Conservation (phyloP, 2,329 filamentous ascomycete genomes). For the Diplocarpon mali region DNA sequence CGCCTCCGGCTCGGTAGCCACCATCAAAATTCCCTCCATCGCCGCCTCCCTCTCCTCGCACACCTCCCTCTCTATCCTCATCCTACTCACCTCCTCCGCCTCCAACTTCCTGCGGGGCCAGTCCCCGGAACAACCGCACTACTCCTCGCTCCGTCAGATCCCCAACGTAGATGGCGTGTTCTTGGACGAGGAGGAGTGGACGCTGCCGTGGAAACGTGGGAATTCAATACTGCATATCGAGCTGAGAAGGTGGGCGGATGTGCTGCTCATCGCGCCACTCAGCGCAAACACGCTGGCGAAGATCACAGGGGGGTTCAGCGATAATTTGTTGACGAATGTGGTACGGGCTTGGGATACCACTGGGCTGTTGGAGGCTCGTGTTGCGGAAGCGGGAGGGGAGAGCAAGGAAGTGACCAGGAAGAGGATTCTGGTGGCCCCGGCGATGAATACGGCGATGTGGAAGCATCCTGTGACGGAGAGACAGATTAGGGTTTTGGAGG, state of each 20-base stretch:
- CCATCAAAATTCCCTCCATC: slow-evolving; percentile 70
- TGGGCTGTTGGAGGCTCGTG: slow-evolving; percentile 4
- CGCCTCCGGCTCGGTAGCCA: slow-evolving; percentile 68
- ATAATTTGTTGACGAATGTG: slow-evolving; percentile 63
- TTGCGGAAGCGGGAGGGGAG: slow-evolving; percentile 10
- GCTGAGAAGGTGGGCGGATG: slow-evolving; percentile 68
- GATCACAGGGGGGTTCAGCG: slow-evolving; percentile 64
- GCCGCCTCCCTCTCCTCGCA: slow-evolving; percentile 44
- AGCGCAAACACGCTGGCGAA: slow-evolving; percentile 82
- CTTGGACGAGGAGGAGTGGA: slow-evolving; percentile 79
- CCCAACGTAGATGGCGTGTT: slow-evolving; percentile 74
- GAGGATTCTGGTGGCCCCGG: slow-evolving; percentile 63
- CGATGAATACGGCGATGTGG: slow-evolving; percentile 93
- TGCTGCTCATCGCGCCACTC: slow-evolving; percentile 71
- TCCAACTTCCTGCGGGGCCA: slow-evolving; percentile 68
- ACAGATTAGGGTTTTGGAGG: slow-evolving; percentile 57
- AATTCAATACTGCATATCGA: slow-evolving; percentile 85
- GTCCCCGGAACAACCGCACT: slow-evolving; percentile 61
- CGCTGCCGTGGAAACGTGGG: slow-evolving; percentile 63
- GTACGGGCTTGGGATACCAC: slow-evolving; percentile 77
- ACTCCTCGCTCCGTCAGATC: slow-evolving; percentile 45
- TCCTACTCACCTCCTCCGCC: slow-evolving; percentile 68
- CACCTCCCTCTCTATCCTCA: slow-evolving; percentile 60
- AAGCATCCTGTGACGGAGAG: slow-evolving; percentile 66
- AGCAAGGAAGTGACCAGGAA: slow-evolving; percentile 49